phyloP scores from a whole-genome alignment of 441 rosid genomes.

The Viola pubescens region DNA sequence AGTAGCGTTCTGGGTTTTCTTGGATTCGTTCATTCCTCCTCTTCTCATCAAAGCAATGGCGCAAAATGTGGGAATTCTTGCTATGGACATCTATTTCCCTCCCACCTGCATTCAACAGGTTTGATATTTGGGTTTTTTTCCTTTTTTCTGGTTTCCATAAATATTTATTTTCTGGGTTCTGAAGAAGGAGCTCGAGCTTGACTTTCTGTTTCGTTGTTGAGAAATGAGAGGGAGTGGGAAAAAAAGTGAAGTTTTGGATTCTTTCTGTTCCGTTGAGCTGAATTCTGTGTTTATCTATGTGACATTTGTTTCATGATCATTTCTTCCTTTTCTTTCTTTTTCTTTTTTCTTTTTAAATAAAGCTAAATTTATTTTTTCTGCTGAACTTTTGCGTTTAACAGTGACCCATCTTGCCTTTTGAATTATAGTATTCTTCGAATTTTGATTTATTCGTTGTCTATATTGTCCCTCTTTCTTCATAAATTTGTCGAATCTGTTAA shows the following conservation, averaged over 20 bases:
- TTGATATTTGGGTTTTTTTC: background rate
- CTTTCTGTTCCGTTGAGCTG: background rate
- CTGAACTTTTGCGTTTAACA: no score
- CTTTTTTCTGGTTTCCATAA: background rate
- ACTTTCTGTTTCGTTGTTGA: background rate
- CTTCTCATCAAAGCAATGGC: conserved; percentile 32
- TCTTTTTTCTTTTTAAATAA: no score
- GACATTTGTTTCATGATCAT: background rate
- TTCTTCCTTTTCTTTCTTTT: no score
- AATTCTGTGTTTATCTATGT: background rate
- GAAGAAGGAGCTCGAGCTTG: background rate
- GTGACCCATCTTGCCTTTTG: no score
- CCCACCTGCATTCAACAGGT: conserved; percentile 96
- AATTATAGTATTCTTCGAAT: no score
- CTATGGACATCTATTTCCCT: conserved; percentile 93
- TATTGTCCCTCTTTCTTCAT: no score
- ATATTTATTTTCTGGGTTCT: background rate
- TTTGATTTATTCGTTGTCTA: no score
- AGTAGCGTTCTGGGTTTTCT: background rate
- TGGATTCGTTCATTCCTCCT: background rate
- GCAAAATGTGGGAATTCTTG: conserved; percentile 89
- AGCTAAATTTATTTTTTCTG: no score
- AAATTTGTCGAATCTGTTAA: no score
- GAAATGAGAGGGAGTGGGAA: no score
- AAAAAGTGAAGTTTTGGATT: background rate